phyloP scores from a whole-genome alignment of 1,284 basidiomycete genomes.

The Ustilago xerochloae region DNA sequence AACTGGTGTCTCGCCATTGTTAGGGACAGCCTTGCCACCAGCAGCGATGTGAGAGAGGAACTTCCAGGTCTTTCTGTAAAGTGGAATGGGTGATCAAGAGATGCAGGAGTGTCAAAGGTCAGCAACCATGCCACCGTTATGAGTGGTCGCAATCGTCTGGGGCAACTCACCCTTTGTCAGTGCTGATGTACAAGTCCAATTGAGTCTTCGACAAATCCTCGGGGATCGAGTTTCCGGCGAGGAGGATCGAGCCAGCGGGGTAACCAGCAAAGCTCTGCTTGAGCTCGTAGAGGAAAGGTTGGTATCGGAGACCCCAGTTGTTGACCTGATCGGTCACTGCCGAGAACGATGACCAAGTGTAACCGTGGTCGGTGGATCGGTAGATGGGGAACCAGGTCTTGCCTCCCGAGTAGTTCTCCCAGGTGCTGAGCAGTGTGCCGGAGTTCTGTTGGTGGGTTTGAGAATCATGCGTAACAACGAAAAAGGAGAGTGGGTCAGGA shows the following conservation, averaged over 20 bases:
- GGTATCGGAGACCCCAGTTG: slow-evolving; percentile 68
- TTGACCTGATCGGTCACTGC: slow-evolving; percentile 38
- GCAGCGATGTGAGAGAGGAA: slow-evolving; percentile 63
- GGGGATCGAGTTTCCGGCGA: slow-evolving; percentile 57
- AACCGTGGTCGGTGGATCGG: slow-evolving; percentile 36
- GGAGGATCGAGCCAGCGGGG: slow-evolving; percentile 65
- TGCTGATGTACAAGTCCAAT: slow-evolving; percentile 68
- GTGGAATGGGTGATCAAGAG: background rate
- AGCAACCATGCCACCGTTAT: background rate
- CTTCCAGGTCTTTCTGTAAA: slow-evolving; percentile 57
- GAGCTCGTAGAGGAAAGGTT: slow-evolving; percentile 66
- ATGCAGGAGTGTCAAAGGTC: no score
- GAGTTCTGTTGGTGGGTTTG: slow-evolving; percentile 12
- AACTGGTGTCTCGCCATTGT: slow-evolving; percentile 64
- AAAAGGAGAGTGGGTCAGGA: no score
- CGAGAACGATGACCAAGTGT: slow-evolving; percentile 31
- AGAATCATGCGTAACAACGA: no score
- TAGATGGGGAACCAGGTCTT: slow-evolving; percentile 45
- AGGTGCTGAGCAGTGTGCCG: slow-evolving; percentile 33
- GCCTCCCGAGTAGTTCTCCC: slow-evolving; percentile 37
- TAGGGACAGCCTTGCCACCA: slow-evolving; percentile 54
- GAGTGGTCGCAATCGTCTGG: no score
- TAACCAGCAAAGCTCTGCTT: slow-evolving; percentile 56
- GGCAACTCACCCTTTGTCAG: slow-evolving; percentile 57
- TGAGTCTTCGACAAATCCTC: slow-evolving; percentile 64